Base-by-base conservation (phyloP, 768 basidiomycete genomes). In the Brasilioporus rufonigricans region DNA sequence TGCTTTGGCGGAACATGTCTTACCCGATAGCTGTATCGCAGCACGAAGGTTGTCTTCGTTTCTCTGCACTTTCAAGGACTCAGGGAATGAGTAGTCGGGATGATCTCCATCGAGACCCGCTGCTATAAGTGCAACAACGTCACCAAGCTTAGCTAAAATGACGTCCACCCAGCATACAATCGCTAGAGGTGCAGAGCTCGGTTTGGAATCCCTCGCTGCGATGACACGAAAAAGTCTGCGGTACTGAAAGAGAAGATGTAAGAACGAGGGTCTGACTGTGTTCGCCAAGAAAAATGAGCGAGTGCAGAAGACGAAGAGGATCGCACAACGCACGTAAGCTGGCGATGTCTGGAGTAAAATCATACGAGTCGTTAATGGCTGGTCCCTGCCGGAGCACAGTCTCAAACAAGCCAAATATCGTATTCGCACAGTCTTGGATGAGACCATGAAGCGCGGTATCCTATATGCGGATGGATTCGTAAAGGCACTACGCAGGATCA, bases 1-100 rank as follows among this genome's bases (percentile, higher is more conserved):
- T 21, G 16, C 43, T 35, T 29, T 24, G 11, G 31, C 9, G 31
- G 31, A 27, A 47, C 10, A 12, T 14, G 40, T 52, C 61, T 56
- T 68, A 85, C 88, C 77, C 55, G 89, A 89, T n/a, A 91, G 71
- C 59, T 90, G 87, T 23, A 78, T 71, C 5, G 85, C 83, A 38
- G 85, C 86, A 38, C 77, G 75, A 29, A 89, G 64, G 51, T 68
- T 71, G 54, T 84, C 80, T 18, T 82, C 76, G 38, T 80, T 76
- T 52, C 72, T 73, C 49, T 80, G 80, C n/a, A 46, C 55, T 57
- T 55, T 67, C 62, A 76, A 64, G 55, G 55, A 76, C 52, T 65
- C 65, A 52, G 57, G 57, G 36, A 65, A 60, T 39, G 55, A 57
- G 19, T 52, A 33, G 11, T 61, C 57, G 6, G 55, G 49, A 21